Conservation (phyloP, 2,329 filamentous ascomycete species). For the Helotiales sp. region DNA sequence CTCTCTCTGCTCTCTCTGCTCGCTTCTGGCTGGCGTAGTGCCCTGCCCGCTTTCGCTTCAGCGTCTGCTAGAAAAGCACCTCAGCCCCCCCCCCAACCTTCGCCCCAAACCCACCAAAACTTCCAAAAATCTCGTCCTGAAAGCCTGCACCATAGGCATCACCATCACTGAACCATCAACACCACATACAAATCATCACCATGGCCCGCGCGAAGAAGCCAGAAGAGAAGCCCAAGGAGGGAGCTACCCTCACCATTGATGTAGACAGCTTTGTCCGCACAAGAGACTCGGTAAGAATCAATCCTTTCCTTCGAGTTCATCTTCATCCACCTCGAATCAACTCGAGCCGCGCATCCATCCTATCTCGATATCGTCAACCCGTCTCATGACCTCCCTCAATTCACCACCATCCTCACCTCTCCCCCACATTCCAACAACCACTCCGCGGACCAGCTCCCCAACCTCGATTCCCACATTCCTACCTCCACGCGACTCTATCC, state of each 20-base stretch:
- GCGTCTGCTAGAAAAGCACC: neutral
- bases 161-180: slow-evolving; percentile 9
- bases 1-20: neutral
- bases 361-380: slow-evolving; percentile 1
- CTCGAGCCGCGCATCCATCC: slow-evolving; percentile 5
- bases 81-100: neutral
- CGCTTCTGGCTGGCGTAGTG: neutral
- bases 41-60: neutral
- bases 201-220: slow-evolving; percentile 51
- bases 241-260: slow-evolving; percentile 54
- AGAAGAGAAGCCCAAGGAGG: slow-evolving; percentile 40
- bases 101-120: slow-evolving; percentile 3
- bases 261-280: slow-evolving; percentile 80
- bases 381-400: neutral
- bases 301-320: neutral
- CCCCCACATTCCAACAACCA: slow-evolving; percentile 24
- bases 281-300: slow-evolving; percentile 71
- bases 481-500: slow-evolving; percentile 34
- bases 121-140: neutral
- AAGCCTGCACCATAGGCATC: neutral
- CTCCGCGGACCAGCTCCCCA: slow-evolving; percentile 21
- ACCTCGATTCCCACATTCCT: slow-evolving; percentile 25
- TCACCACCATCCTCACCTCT: slow-evolving; percentile 20
- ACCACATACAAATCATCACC: slow-evolving; percentile 36
- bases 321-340: slow-evolving; percentile 1